Conservation (phyloP, 1,284 basidiomycete genomes). For the Ustilago lituana region DNA sequence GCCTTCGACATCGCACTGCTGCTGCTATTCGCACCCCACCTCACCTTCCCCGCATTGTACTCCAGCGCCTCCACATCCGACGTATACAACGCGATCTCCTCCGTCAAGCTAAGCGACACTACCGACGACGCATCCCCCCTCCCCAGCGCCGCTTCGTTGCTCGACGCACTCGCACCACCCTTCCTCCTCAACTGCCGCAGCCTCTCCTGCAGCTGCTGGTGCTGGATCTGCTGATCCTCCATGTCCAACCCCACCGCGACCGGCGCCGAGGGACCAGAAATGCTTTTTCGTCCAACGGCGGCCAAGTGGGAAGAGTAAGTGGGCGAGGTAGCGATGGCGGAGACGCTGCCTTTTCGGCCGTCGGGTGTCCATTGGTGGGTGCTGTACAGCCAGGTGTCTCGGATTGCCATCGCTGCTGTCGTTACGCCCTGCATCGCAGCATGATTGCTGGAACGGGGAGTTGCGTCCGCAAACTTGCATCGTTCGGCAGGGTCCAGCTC, state of each 20-base stretch:
- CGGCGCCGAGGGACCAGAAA: neutral
- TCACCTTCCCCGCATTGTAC: slow-evolving; percentile 1
- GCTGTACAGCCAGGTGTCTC: slow-evolving; percentile 30
- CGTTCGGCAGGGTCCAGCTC: neutral
- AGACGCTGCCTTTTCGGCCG: slow-evolving; percentile 22
- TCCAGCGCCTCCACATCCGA: slow-evolving; percentile 17
- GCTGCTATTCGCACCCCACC: slow-evolving; percentile 9
- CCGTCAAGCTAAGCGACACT: slow-evolving; percentile 29
- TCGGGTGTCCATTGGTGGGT: slow-evolving; percentile 21
- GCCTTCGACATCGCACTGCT: neutral
- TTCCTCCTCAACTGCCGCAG: neutral
- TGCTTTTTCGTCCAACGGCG: slow-evolving; percentile 1
- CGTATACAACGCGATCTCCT: slow-evolving; percentile 43
- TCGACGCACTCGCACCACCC: neutral
- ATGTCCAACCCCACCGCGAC: slow-evolving; percentile 15
- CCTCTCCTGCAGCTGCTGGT: neutral
- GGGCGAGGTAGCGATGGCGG: slow-evolving; percentile 10
- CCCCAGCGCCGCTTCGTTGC: neutral
- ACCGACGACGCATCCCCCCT: slow-evolving; percentile 10
- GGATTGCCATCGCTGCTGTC: slow-evolving; percentile 38
- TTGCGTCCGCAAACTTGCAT: no score
- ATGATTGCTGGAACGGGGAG: no score
- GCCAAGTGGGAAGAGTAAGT: neutral
- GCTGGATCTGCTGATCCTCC: slow-evolving; percentile 11
- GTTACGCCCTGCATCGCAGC: neutral